Percentiles rank a stretch among this genome's conserved stretches.
Conservation (phyloP, 2,329 filamentous ascomycete species). For the Tricladium varicosporioides region DNA sequence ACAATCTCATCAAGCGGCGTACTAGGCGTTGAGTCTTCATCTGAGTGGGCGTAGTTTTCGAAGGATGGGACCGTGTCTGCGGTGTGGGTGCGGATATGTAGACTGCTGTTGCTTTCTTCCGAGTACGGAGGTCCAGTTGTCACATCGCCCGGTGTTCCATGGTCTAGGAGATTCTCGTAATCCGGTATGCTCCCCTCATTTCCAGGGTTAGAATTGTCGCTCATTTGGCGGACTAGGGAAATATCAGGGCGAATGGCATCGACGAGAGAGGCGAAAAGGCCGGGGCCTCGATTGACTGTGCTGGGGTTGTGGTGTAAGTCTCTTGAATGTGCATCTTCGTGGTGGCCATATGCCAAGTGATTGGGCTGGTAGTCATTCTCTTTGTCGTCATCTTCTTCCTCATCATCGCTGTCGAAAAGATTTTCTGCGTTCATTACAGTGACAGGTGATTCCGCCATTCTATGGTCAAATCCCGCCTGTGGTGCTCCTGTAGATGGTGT, state of each 20-base stretch:
- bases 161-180: neutral
- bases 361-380: neutral
- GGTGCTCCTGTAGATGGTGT: neutral
- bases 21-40: conserved; percentile 16
- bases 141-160: neutral
- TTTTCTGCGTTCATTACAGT: conserved; percentile 13
- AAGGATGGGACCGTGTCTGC: conserved; percentile 27
- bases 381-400: conserved; percentile 5
- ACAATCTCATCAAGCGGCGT: conserved; percentile 21
- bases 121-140: neutral
- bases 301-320: too few species aligned
- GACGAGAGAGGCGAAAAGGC: conserved; percentile 15
- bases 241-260: conserved; percentile 16
- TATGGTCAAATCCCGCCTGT: neutral
- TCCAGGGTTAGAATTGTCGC: neutral
- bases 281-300: neutral
- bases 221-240: conserved; percentile 1
- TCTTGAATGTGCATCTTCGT: neutral
- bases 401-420: conserved; percentile 13
- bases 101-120: neutral
- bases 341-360: neutral
- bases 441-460: conserved; percentile 10
- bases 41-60: conserved; percentile 24
- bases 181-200: neutral
- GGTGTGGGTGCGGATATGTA: conserved; percentile 24